Evolutionary conservation across 2,329 filamentous ascomycete genomes (phyloP), one percentile per base, ranked within the genome.

Genomic region (Curvularia lunata): DNA sequence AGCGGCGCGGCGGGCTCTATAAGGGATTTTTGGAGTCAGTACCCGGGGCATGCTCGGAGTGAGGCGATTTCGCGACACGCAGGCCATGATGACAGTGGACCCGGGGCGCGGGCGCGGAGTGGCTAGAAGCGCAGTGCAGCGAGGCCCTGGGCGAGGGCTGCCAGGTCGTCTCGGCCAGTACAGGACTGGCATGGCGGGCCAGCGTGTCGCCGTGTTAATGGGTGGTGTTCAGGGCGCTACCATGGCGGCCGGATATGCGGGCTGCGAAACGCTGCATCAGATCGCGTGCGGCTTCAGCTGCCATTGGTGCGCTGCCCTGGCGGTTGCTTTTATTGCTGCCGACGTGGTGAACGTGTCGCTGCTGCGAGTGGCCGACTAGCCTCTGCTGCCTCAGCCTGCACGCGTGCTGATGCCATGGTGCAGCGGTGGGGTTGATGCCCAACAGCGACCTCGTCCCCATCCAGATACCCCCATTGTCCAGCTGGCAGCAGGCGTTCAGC

Each of bases 131-230:
- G 56, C 54, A 45, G 10, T 57, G 50, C 54, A 51, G 54, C 62
- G 59, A 61, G 43, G 58, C 68, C 70, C 72, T 66, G 70, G 60
- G 63, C 60, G 59, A 61, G 53, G 34, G 61, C 32, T 67, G 67
- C 61, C 64, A n/a, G 18, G 43, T 47, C 27, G 43, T 47, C 46
- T 48, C 48, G 59, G 58, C 62, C 70, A 66, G 64, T 56, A 58
- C 70, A 64, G 66, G 60, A 57, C 53, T 48, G 62, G 59, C 60
- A 59, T 55, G 57, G 64, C 56, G 38, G 23, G 52, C 58, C 61
- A 56, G 67, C 72, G 72, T 73, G 71, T 69, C 72, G 66, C 64
- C 63, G 61, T 68, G 67, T 72, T 58, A 74, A 67, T 69, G 66
- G 67, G 48, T 61, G 59, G 60, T 61, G 40, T 58, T 58, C 56